These are phyloP conservation scores for Rubroboletus pulcherrimus DNA, from an alignment of 768 basidiomycete species.

Conservation along the genomic window DNA sequence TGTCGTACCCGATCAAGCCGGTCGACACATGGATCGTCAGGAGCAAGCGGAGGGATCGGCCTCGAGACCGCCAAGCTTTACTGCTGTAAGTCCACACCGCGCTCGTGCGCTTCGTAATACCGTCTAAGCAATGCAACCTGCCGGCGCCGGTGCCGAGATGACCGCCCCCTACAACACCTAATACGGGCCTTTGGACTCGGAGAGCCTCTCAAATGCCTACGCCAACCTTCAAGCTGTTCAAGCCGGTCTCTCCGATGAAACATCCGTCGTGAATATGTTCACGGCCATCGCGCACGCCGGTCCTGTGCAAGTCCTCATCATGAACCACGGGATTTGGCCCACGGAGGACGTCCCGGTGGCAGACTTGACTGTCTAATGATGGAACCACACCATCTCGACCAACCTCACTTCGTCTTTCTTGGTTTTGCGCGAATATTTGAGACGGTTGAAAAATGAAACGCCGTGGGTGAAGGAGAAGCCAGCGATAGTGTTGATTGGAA, in stretches of 20 bases:
- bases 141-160: slow-evolving; percentile 65
- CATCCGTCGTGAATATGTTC: slow-evolving; percentile 51
- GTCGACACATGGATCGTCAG: slow-evolving; percentile 30
- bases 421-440: slow-evolving; percentile 57
- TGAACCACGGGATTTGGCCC: slow-evolving; percentile 60
- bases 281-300: slow-evolving; percentile 36
- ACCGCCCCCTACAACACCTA: slow-evolving; percentile 70
- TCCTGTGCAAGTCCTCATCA: slow-evolving; percentile 52
- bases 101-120: neutral
- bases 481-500: slow-evolving; percentile 63
- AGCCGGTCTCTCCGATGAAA: slow-evolving; percentile 59
- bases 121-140: neutral
- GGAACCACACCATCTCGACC: slow-evolving; percentile 56
- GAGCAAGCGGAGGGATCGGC: slow-evolving; percentile 76
- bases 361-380: slow-evolving; percentile 58
- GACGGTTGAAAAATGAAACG: slow-evolving; percentile 36
- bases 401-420: slow-evolving; percentile 70
- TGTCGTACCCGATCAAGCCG: neutral
- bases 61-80: slow-evolving; percentile 56
- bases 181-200: slow-evolving; percentile 31
- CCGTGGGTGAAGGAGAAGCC: slow-evolving; percentile 51
- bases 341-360: slow-evolving; percentile 45
- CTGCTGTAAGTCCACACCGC: slow-evolving; percentile 39
- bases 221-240: slow-evolving; percentile 37
- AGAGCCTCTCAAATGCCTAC: slow-evolving; percentile 38